Evolutionary conservation across 2,329 filamentous ascomycete species (phyloP).

Genomic region (Nothophaeocryptopus gaeumannii): DNA sequence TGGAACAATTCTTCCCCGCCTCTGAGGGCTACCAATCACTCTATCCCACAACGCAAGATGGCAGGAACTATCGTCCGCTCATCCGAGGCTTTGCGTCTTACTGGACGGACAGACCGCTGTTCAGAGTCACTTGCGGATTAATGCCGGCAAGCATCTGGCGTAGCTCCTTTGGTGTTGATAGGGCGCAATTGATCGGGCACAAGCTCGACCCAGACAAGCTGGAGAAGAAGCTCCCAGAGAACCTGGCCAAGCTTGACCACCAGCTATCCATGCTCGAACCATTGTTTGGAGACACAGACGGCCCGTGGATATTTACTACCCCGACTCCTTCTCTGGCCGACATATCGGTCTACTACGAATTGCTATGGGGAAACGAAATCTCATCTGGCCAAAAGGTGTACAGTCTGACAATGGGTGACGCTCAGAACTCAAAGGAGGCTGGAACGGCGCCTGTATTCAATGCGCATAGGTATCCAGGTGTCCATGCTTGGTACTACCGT

Average conservation of each 20-base stretch:
- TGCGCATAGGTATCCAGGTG: slow-evolving; percentile 36
- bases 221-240: slow-evolving; percentile 39
- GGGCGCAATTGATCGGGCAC: slow-evolving; percentile 41
- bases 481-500: slow-evolving; percentile 37
- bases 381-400: slow-evolving; percentile 35
- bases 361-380: slow-evolving; percentile 41
- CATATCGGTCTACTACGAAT: slow-evolving; percentile 39
- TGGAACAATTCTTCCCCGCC: slow-evolving; percentile 32
- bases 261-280: slow-evolving; percentile 41
- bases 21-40: slow-evolving; percentile 36
- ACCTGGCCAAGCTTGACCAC: slow-evolving; percentile 38
- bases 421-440: slow-evolving; percentile 28
- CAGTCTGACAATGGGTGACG: slow-evolving; percentile 38
- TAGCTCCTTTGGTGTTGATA: slow-evolving; percentile 39
- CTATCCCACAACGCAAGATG: slow-evolving; percentile 35
- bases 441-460: slow-evolving; percentile 36
- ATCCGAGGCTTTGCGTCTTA: slow-evolving; percentile 42
- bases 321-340: slow-evolving; percentile 37
- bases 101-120: slow-evolving; percentile 42
- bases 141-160: slow-evolving; percentile 42
- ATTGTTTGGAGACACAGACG: slow-evolving; percentile 28
- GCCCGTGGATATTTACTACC: slow-evolving; percentile 38
- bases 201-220: slow-evolving; percentile 38
- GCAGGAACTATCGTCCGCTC: slow-evolving; percentile 36
- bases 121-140: slow-evolving; percentile 41